Percentiles rank a stretch among this genome's conserved stretches.
phyloP scores from a whole-genome alignment of 805 yeast genomes.

The Vanderwaltozyma yarrowii region DNA sequence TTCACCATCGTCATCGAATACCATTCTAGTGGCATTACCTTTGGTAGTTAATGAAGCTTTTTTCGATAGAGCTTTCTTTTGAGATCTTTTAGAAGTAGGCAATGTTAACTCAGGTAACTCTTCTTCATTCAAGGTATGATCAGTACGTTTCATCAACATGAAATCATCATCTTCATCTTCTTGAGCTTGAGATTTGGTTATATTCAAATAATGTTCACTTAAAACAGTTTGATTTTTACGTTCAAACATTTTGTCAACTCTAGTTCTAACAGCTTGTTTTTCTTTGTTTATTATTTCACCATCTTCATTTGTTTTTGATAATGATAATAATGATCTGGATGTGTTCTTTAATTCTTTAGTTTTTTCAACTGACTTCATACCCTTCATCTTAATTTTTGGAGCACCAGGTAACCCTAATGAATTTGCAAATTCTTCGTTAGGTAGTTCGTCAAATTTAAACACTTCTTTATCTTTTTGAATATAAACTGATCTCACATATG shows the following conservation, averaged over 20 bases:
- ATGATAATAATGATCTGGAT: conserved; percentile 54
- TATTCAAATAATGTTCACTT: conserved; percentile 74
- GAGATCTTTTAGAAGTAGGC: conserved; percentile 74
- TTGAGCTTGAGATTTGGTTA: conserved; percentile 42
- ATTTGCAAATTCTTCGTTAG: conserved; percentile 74
- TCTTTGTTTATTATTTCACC: conserved; percentile 42
- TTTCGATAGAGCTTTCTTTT: conserved; percentile 79
- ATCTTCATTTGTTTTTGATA: conserved; percentile 50
- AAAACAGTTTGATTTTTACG: conserved; percentile 87
- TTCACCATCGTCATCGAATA: conserved; percentile 89
- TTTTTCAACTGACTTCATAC: conserved; percentile 33
- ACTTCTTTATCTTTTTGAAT: conserved; percentile 82
- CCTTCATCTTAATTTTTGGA: conserved; percentile 75
- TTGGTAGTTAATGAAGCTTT: conserved; percentile 53
- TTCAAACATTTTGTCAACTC: conserved; percentile 92
- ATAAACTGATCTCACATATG: conserved; percentile 77
- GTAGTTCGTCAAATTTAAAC: conserved; percentile 66
- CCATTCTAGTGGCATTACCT: conserved; percentile 66
- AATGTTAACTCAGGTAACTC: conserved; percentile 51
- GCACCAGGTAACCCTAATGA: conserved; percentile 94
- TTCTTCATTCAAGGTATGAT: conserved; percentile 57
- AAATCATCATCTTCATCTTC: conserved; percentile 59
- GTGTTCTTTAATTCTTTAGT: conserved; percentile 71
- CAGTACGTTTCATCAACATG: conserved; percentile 66
- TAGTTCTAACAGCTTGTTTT: conserved; percentile 51